phyloP scores from a whole-genome alignment of 345 rosid species.

The Chamaenerion angustifolium region DNA sequence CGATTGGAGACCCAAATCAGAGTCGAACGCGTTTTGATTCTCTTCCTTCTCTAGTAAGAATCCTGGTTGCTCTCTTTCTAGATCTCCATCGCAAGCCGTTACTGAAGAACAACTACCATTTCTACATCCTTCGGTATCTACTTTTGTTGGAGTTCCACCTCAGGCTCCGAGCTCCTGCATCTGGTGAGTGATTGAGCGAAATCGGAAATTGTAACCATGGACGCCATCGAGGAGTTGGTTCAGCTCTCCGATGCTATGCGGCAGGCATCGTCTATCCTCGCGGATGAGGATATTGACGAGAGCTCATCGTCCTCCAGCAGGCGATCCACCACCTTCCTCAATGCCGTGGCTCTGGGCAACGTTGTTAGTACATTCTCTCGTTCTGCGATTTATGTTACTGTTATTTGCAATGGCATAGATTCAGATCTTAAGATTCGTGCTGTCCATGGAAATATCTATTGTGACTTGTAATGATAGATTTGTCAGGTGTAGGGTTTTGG shows the following conservation, averaged over 20 bases:
- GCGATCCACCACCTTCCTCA: constrained; percentile 66
- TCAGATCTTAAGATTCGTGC: constrained; percentile 15
- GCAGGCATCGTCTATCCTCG: constrained; percentile 76
- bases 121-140: no score
- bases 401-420: background rate
- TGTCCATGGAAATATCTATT: background rate
- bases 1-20: no score
- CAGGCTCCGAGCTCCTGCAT: no score
- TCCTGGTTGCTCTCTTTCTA: no score
- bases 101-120: no score
- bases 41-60: no score
- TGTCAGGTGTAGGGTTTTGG: no score
- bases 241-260: constrained; percentile 90
- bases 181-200: constrained; percentile 1
- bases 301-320: constrained; percentile 31
- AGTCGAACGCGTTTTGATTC: no score
- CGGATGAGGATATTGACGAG: constrained; percentile 82
- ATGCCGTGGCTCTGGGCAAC: constrained; percentile 77
- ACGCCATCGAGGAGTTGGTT: constrained; percentile 81
- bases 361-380: constrained; percentile 41
- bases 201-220: constrained; percentile 33
- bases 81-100: no score
- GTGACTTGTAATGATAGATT: no score
- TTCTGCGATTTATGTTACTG: background rate
- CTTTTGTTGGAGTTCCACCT: no score